A percentile compares a stretch with the other conserved stretches of the same genome.
Evolutionary conservation across 805 yeast genomes (phyloP).

Genomic region (Ogataea trehalophila): DNA sequence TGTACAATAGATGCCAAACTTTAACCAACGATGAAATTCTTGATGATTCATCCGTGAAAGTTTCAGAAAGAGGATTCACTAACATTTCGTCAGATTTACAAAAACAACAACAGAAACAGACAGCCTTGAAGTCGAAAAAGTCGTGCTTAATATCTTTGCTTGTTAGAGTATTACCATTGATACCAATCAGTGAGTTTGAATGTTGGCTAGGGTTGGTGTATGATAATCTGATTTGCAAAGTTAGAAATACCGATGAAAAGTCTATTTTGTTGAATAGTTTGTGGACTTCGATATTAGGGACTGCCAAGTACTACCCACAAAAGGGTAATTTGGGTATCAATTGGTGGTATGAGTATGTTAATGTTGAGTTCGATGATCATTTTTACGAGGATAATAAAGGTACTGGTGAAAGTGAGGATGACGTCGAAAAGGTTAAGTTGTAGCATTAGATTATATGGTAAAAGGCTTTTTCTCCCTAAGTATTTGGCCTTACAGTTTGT

Average conservation of each 20-base stretch:
- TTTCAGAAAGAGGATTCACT: constrained; percentile 2
- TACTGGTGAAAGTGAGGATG: background rate
- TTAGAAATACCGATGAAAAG: constrained; percentile 29
- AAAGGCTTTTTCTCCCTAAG: no score
- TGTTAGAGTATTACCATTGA: constrained; percentile 48
- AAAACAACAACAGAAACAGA: constrained; percentile 8
- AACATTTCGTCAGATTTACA: constrained; percentile 5
- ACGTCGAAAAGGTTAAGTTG: background rate
- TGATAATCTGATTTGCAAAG: constrained; percentile 27
- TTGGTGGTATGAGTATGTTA: constrained; percentile 57
- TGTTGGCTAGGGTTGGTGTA: constrained; percentile 46
- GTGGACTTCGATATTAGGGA: constrained; percentile 45
- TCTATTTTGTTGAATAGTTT: constrained; percentile 35
- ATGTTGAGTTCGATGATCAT: constrained; percentile 10
- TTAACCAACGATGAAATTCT: constrained; percentile 2
- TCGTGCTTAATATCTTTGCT: constrained; percentile 45
- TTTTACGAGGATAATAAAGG: background rate
- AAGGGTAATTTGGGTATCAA: constrained; percentile 48
- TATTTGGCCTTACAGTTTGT: no score
- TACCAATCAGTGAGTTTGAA: constrained; percentile 38
- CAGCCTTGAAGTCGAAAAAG: constrained; percentile 29
- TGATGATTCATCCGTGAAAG: background rate
- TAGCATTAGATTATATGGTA: background rate
- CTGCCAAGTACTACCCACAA: constrained; percentile 55
- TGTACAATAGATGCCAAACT: constrained; percentile 38